These are phyloP conservation scores for Cyanidioschyzon merolae DNA, from an alignment of 23 red algal genomes.

Conservation along the genomic window DNA sequence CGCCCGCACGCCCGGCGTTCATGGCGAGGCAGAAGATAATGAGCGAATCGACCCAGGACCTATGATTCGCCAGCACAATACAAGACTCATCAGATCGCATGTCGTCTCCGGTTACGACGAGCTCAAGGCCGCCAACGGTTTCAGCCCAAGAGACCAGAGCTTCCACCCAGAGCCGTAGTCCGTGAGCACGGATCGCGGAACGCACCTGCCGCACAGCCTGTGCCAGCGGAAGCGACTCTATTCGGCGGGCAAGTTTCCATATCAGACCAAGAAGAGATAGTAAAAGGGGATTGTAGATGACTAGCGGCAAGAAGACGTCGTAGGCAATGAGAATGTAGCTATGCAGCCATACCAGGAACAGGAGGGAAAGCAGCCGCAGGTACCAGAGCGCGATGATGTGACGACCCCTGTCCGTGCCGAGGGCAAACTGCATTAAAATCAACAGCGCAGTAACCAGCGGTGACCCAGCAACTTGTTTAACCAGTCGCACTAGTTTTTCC, in stretches of 20 bases:
- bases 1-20: conserved; percentile 61
- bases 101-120: conserved; percentile 62
- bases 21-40: conserved; percentile 66
- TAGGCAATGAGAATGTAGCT: background rate
- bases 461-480: background rate
- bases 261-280: background rate
- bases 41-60: conserved; percentile 79
- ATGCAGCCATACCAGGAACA: background rate
- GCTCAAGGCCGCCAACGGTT: conserved; percentile 49
- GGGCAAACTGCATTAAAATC: background rate
- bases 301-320: background rate
- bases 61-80: conserved; percentile 77
- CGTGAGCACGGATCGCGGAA: background rate
- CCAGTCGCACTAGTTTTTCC: background rate
- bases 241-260: background rate
- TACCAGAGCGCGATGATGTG: background rate
- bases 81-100: conserved; percentile 43
- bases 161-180: conserved; percentile 81
- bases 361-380: background rate
- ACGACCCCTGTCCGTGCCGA: background rate
- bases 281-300: conserved; percentile 9
- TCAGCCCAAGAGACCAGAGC: conserved; percentile 69
- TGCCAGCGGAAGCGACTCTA: background rate
- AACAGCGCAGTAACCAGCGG: background rate
- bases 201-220: background rate